These are phyloP conservation scores for Xylaria sp. DNA, from an alignment of 2,329 filamentous ascomycete species.

Conservation along the genomic window DNA sequence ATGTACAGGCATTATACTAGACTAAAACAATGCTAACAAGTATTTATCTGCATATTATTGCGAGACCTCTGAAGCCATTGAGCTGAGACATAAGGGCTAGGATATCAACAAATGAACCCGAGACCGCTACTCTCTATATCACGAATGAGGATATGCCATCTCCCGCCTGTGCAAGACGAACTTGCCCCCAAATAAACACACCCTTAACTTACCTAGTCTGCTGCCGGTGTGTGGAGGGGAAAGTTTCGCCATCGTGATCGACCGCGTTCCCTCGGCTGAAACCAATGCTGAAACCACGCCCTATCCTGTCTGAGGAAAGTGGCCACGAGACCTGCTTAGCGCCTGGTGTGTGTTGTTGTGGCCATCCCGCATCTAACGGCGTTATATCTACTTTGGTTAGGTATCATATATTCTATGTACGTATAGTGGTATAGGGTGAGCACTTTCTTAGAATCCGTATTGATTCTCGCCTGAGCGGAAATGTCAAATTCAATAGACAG, in stretches of 20 bases:
- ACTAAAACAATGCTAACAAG: not conserved
- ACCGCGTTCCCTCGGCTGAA: conserved; percentile 28
- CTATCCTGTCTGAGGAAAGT: conserved; percentile 28
- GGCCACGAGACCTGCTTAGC: conserved; percentile 14
- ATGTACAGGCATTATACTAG: not conserved
- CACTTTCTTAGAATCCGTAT: not conserved
- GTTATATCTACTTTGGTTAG: not conserved
- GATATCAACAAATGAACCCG: not conserved
- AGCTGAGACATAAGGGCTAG: too few relatives aligned
- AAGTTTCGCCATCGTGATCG: conserved; percentile 23
- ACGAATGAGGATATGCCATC: not conserved
- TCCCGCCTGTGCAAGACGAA: not conserved
- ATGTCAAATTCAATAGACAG: too few relatives aligned
- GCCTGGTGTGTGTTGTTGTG: not conserved
- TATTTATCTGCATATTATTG: not conserved
- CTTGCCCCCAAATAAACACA: not conserved
- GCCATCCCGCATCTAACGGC: not conserved
- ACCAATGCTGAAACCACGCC: conserved; percentile 37
- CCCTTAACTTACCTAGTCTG: conserved; percentile 9
- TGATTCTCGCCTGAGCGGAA: not conserved
- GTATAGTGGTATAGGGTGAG: too few relatives aligned
- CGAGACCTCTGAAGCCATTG: not conserved
- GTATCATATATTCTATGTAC: not conserved
- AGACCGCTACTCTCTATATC: not conserved
- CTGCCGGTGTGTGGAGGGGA: conserved; percentile 1